Base-by-base conservation (phyloP, 441 rosid genomes). In the Geranium incanum region DNA sequence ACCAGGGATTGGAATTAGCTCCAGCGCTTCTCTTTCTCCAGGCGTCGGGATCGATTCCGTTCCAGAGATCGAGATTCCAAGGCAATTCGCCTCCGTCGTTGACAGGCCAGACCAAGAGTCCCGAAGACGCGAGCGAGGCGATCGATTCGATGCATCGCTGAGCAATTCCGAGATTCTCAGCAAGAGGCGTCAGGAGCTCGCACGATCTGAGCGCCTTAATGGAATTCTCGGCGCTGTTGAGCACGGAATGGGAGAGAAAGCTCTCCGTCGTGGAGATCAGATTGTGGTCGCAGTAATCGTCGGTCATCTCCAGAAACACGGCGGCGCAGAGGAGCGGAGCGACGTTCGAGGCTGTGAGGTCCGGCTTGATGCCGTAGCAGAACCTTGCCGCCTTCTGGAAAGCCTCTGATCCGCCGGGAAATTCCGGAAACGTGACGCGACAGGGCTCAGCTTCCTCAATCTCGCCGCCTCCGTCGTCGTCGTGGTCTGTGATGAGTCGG, bases 81-180 rank as follows among this genome's bases (percentile, higher is more conserved):
- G 52, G 9, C 50, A 12, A 8, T 6, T 8, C 21, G 60, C 65
- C 41, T 43, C 74, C 84, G 7, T 82, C 90, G 36, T 68, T 79
- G 1, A 93, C 95, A 0, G 98, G 98, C 98, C 98, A 93, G 12
- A 97, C 98, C 64, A 91, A 90, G 66, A 91, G 77, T 0, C 92
- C 73, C 0, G 92, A 95, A 71, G 86, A 88, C 0, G 86, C 82
- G n/a, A 83, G 72, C 39, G 88, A 80, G 57, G 91, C 78, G 38
- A 86, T 78, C 2, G 87, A 81, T 15, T 80, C 85, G 5, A 86
- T 72, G 77, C 88, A 85, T 45, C 76, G 80, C 72, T 84, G 85
- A 5, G 85, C 81, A 70, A 88, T 78, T 68, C 82, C 85, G 13
- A 88, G 73, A 18, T 78, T 60, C 67, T 77, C 89, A 0, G 93